Base-by-base conservation (phyloP, 257 asterid genomes). In the Eustoma russellianum region DNA sequence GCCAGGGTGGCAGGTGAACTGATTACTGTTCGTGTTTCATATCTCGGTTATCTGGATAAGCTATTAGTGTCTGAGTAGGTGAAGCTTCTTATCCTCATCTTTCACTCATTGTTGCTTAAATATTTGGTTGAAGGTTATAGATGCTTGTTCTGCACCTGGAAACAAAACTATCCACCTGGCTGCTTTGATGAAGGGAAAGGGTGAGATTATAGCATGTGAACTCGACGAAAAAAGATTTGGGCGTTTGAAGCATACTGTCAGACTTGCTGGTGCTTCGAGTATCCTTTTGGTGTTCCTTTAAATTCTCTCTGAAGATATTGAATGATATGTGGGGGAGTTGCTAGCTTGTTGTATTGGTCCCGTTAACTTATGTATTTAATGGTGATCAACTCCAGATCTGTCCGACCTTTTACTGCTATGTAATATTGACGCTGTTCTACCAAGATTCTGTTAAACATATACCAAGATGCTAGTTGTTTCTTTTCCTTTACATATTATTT, bases 121-220 rank as follows among this genome's bases (percentile, higher is more conserved):
- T 65, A 65, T 60, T 55, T 10, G 63, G 68, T 52, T 74, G 80
- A 72, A 91, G 98, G 96, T 91, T 56, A 77, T 92, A 59, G 98
- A 92, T 68, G 95, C 98, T 48, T 92, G 98, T 63, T 63, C 95
- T 43, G 98, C 98, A 48, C 98, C 95, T 17, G 95, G 98, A 46
- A 92, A 92, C 74, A 92, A 92, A 73, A 92, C 98, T 17, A 71
- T 92, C 58, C 98, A 92, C 71, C 83, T 92, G 41, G 94, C 98
- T 50, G 89, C 93, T 60, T 83, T 92, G 53, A 83, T 85, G 94
- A 77, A 81, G 73, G 93, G 94, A 67, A 68, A 68, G 57, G 97
- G 98, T 16, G 79, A 74, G 50, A 75, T 92, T 55, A 72, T 81
- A 62, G 98, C 97, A 61, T 92, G 95, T 74, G 98, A 92, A 70